Conservation (phyloP, 495 filamentous ascomycete species). For the Bathelium albidoporum region DNA sequence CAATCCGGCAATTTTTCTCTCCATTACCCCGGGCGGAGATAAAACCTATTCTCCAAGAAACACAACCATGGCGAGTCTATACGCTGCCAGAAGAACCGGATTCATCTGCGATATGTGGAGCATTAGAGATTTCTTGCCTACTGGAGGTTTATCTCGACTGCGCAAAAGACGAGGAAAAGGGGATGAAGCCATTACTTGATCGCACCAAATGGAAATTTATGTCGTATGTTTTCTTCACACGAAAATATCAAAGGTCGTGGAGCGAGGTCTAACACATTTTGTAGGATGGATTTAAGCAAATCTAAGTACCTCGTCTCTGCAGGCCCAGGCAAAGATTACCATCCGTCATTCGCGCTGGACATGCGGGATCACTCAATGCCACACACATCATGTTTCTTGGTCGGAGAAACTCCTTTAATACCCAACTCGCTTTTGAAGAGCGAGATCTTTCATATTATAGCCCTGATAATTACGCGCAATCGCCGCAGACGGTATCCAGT, state of each 20-base stretch:
- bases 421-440: neutral
- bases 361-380: neutral
- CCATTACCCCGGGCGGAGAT: neutral
- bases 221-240: neutral
- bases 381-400: neutral
- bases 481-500: neutral
- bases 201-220: neutral
- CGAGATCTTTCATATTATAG: neutral
- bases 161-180: neutral
- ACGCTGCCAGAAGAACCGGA: neutral
- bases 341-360: neutral
- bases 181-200: neutral
- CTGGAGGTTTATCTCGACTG: neutral
- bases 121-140: neutral
- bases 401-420: neutral
- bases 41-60: neutral
- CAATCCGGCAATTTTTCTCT: neutral
- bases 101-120: neutral
- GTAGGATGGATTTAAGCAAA: neutral
- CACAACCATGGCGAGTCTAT: neutral
- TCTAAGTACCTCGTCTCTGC: neutral
- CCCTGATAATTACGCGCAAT: neutral
- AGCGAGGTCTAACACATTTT: neutral
- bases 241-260: neutral
- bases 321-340: neutral